These are phyloP conservation scores for Beauveria australis DNA, from an alignment of 2,329 filamentous ascomycete genomes.

Conservation along the genomic window DNA sequence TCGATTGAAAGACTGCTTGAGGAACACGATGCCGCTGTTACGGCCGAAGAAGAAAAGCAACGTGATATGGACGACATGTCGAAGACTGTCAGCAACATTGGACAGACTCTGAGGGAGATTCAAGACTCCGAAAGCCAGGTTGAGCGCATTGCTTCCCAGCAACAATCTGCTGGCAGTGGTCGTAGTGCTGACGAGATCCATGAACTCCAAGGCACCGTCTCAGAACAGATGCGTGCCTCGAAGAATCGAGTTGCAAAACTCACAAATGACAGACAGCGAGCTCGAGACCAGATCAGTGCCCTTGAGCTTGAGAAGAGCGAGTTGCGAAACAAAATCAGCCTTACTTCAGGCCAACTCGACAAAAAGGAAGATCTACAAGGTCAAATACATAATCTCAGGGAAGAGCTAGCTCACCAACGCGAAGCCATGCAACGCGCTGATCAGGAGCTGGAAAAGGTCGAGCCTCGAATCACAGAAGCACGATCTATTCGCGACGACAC, in stretches of 20 bases:
- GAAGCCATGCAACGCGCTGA: slow-evolving; percentile 63
- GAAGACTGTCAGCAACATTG: slow-evolving; percentile 69
- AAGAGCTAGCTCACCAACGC: slow-evolving; percentile 59
- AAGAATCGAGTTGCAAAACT: slow-evolving; percentile 60
- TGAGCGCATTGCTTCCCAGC: slow-evolving; percentile 64
- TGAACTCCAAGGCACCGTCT: slow-evolving; percentile 58
- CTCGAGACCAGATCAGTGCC: slow-evolving; percentile 56
- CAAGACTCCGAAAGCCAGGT: slow-evolving; percentile 65
- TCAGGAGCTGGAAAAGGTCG: slow-evolving; percentile 62
- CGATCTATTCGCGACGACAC: slow-evolving; percentile 71
- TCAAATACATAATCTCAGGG: slow-evolving; percentile 67
- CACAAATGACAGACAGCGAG: slow-evolving; percentile 61
- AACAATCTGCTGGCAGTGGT: slow-evolving; percentile 56
- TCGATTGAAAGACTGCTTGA: slow-evolving; percentile 54
- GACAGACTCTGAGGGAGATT: slow-evolving; percentile 64
- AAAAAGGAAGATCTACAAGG: slow-evolving; percentile 64
- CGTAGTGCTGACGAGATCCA: slow-evolving; percentile 80
- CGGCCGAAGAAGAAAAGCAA: slow-evolving; percentile 55
- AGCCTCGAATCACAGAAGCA: slow-evolving; percentile 67
- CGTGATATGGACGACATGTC: slow-evolving; percentile 67
- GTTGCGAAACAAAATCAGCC: slow-evolving; percentile 62
- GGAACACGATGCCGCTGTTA: slow-evolving; percentile 57
- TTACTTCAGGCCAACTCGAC: slow-evolving; percentile 66
- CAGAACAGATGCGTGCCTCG: slow-evolving; percentile 57
- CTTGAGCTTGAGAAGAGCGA: slow-evolving; percentile 75